A percentile compares a stretch with the other conserved stretches of the same genome.
Evolutionary conservation across 768 basidiomycete species (phyloP).

Genomic region (Leccinum pellstonianum): DNA sequence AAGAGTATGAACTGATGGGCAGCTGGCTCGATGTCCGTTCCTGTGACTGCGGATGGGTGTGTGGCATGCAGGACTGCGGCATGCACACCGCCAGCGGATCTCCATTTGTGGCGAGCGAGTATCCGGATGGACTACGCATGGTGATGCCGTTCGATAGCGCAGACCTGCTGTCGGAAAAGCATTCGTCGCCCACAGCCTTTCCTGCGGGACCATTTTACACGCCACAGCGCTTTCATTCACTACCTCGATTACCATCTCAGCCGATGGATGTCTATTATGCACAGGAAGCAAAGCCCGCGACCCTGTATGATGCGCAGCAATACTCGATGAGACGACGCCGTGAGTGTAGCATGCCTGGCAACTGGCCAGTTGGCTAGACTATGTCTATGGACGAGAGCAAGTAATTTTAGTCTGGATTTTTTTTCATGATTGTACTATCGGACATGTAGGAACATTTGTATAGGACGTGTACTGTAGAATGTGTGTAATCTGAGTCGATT

Average conservation of each 20-base stretch:
- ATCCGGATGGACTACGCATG: slow-evolving; percentile 19
- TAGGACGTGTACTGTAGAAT: slow-evolving; percentile 6
- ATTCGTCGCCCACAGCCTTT: slow-evolving; percentile 6
- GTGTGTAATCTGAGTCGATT: slow-evolving; percentile 12
- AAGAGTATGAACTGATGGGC: slow-evolving; percentile 47
- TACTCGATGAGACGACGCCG: slow-evolving; percentile 18
- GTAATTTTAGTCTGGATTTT: neutral
- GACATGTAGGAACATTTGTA: slow-evolving; percentile 19
- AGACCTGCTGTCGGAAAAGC: slow-evolving; percentile 13
- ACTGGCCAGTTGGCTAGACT: slow-evolving; percentile 34
- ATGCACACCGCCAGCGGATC: slow-evolving; percentile 35
- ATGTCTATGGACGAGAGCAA: slow-evolving; percentile 1
- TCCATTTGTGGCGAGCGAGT: slow-evolving; percentile 27
- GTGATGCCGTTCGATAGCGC: slow-evolving; percentile 27
- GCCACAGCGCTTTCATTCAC: slow-evolving; percentile 22
- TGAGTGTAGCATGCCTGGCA: slow-evolving; percentile 42
- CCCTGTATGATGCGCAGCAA: slow-evolving; percentile 13
- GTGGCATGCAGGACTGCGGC: slow-evolving; percentile 29
- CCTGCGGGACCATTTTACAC: slow-evolving; percentile 17
- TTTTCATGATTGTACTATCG: slow-evolving; percentile 15
- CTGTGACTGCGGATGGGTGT: slow-evolving; percentile 26
- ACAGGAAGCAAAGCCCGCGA: slow-evolving; percentile 17
- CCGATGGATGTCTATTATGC: slow-evolving; percentile 14
- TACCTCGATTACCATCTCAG: slow-evolving; percentile 27
- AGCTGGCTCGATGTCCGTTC: slow-evolving; percentile 42